Conservation (phyloP, 768 basidiomycete species). For the Zangia roseola region DNA sequence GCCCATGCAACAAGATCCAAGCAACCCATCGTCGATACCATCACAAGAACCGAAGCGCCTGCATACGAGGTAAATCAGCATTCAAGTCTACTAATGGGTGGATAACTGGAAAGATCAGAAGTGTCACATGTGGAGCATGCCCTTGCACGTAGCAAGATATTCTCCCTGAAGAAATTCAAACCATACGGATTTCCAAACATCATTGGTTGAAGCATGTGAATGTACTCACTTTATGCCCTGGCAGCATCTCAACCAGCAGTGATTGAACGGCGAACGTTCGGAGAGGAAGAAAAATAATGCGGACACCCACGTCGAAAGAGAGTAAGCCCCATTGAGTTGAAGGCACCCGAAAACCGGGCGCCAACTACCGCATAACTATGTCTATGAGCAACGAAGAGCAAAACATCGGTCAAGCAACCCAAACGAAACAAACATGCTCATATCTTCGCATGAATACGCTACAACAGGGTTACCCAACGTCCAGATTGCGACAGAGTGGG, state of each 20-base stretch:
- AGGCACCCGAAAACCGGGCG: conserved; percentile 34
- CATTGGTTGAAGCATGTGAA: conserved; percentile 38
- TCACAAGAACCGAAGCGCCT: neutral
- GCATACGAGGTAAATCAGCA: conserved; percentile 12
- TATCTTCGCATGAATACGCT: conserved; percentile 70
- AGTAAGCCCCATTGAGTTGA: conserved; percentile 94
- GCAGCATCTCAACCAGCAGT: conserved; percentile 17
- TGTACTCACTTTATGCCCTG: conserved; percentile 21
- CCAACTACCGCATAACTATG: conserved; percentile 85
- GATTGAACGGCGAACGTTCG: conserved; percentile 53
- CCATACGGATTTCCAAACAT: conserved; percentile 47
- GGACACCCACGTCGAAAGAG: conserved; percentile 55
- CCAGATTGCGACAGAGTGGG: conserved; percentile 57
- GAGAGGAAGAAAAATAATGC: conserved; percentile 47
- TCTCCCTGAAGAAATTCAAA: conserved; percentile 94
- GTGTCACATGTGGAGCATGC: conserved; percentile 79
- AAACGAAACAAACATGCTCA: conserved; percentile 56
- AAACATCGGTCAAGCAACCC: conserved; percentile 37
- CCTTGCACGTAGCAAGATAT: conserved; percentile 54
- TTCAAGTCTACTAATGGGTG: neutral
- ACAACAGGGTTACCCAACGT: conserved; percentile 34
- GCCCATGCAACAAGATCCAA: neutral
- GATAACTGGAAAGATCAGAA: conserved; percentile 17
- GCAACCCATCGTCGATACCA: neutral
- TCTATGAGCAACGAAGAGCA: conserved; percentile 76